A percentile compares a stretch with the other conserved stretches of the same genome.
These are phyloP conservation scores for Starmerella apis DNA, from an alignment of 805 yeast species.

Conservation along the genomic window DNA sequence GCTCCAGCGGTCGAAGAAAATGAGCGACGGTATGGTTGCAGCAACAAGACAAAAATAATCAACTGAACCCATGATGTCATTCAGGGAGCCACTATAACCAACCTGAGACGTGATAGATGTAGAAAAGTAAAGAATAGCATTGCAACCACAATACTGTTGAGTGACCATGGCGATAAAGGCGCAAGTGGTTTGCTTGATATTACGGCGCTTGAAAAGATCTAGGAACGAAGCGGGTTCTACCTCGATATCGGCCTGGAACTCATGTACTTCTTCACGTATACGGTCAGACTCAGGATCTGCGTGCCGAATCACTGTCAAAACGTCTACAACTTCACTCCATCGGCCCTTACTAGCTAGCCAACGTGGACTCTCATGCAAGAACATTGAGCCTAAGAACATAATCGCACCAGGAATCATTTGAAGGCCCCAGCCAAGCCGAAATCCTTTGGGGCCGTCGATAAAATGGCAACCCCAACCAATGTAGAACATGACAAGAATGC, in stretches of 20 bases:
- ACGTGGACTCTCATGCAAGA: conserved; percentile 71
- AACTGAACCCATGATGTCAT: conserved; percentile 51
- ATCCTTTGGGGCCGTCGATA: conserved; percentile 44
- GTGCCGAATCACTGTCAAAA: conserved; percentile 41
- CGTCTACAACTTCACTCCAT: conserved; percentile 46
- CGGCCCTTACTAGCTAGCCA: conserved; percentile 50
- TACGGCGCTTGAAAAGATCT: conserved; percentile 30
- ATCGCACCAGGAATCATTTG: conserved; percentile 63
- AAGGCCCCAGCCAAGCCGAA: conserved; percentile 64
- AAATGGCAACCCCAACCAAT: conserved; percentile 38
- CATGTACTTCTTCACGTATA: conserved; percentile 32
- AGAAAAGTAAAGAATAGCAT: conserved; percentile 82
- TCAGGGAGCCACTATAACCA: conserved; percentile 49
- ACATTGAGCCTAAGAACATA: conserved; percentile 49
- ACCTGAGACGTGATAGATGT: conserved; percentile 53
- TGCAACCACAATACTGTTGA: conserved; percentile 86
- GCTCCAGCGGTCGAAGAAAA: conserved; percentile 69
- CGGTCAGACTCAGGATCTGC: conserved; percentile 30
- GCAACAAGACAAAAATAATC: conserved; percentile 56
- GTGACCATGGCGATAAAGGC: conserved; percentile 63
- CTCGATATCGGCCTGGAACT: conserved; percentile 33
- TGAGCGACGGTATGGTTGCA: conserved; percentile 72
- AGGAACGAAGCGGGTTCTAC: conserved; percentile 39
- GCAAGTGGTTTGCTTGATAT: conserved; percentile 42
- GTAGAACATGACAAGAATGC: conserved; percentile 58